Conservation (phyloP, 768 basidiomycete genomes). For the Rhodocollybia butyracea region DNA sequence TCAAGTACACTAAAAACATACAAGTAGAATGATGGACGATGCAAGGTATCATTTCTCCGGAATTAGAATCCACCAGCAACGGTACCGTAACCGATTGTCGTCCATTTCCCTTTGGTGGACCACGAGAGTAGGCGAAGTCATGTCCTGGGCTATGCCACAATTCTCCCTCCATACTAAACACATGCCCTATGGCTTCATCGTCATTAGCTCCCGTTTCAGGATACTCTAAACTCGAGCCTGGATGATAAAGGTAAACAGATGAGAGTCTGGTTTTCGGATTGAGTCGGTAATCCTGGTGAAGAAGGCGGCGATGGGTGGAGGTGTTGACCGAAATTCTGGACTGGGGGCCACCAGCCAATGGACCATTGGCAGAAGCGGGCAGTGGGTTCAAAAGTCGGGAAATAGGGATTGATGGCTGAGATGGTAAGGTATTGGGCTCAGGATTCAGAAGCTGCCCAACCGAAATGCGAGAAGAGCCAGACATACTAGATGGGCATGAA, state of each 20-base stretch:
- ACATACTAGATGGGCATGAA: too few species aligned
- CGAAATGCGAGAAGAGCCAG: too few species aligned
- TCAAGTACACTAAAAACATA: too few species aligned
- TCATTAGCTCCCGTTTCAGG: neutral
- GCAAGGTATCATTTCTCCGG: too few species aligned
- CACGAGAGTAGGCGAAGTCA: neutral
- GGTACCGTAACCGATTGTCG: neutral
- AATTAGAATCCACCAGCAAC: too few species aligned
- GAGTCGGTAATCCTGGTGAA: neutral
- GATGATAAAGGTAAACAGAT: neutral
- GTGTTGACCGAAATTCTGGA: neutral
- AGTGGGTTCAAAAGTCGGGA: neutral
- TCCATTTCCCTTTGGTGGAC: neutral
- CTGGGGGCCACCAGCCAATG: neutral
- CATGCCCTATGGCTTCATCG: neutral
- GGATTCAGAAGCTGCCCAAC: too few species aligned
- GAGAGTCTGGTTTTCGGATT: neutral
- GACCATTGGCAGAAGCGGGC: neutral
- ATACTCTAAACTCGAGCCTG: neutral
- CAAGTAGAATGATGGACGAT: too few species aligned
- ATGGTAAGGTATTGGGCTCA: neutral
- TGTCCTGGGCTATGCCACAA: neutral
- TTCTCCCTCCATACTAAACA: neutral
- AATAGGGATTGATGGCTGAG: neutral
- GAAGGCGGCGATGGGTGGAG: neutral